phyloP scores from a whole-genome alignment of 306 rosid genomes.

The Cicer chorassanicum region DNA sequence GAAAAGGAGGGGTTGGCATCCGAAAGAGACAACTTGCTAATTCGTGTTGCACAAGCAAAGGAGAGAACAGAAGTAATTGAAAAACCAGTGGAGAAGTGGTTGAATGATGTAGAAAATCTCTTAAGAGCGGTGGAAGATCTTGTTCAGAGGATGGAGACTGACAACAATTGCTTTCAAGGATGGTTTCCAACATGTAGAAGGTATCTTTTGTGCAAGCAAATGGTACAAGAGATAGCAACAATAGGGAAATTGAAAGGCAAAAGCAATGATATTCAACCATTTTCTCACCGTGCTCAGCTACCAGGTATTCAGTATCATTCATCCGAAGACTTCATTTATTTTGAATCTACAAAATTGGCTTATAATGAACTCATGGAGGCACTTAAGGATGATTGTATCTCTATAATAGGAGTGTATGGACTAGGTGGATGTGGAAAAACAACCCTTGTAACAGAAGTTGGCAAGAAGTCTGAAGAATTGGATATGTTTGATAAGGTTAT shows the following conservation, averaged over 20 bases:
- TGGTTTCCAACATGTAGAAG: slow-evolving; percentile 6
- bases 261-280: neutral
- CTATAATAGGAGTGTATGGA: slow-evolving; percentile 28
- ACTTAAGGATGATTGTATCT: neutral
- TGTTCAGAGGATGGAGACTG: neutral
- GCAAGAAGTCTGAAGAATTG: neutral
- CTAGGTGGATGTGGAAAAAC: slow-evolving; percentile 37
- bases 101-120: neutral
- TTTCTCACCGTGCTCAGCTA: slow-evolving; percentile 21
- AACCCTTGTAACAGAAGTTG: slow-evolving; percentile 28
- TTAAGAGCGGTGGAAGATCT: neutral
- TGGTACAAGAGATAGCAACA: neutral
- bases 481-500: slow-evolving; percentile 16
- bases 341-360: slow-evolving; percentile 15
- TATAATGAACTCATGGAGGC: neutral
- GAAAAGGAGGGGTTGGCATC: neutral
- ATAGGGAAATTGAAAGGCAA: neutral
- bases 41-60: neutral
- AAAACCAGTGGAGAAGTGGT: slow-evolving; percentile 20
- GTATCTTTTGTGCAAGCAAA: slow-evolving; percentile 28
- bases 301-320: slow-evolving; percentile 18
- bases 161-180: slow-evolving; percentile 7
- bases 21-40: neutral
- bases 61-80: slow-evolving; percentile 16
- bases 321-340: slow-evolving; percentile 7